Evolutionary conservation across 2,329 filamentous ascomycete species (phyloP), one percentile per base, ranked within the genome.

Genomic region (Xylaria sp.): DNA sequence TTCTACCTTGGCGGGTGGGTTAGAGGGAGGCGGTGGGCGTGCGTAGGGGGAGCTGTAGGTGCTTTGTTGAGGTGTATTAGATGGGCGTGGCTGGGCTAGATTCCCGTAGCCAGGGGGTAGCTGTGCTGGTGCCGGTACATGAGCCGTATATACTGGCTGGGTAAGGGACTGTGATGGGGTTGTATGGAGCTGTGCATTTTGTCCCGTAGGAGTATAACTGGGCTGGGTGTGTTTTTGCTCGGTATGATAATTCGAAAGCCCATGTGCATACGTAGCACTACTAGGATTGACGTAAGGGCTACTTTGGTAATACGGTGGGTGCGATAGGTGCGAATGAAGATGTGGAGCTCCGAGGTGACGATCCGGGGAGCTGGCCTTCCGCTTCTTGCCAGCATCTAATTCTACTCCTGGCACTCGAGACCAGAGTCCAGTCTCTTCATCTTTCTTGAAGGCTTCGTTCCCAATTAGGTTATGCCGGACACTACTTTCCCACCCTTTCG

Each of bases 401-500:
- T 88, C 86, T 29, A 89, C 83, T 1, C 86, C 87, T 1, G 84
- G 85, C 25, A 88, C 85, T 42, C 87, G 86, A 67, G 82, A 84
- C 87, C 87, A 90, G 23, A 87, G 79, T 51, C 86, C 84, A 1
- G 84, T 87, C 32, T 83, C 82, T 44, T 88, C 86, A 69, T 87
- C 84, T 76, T 89, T 90, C 71, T 82, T 83, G 75, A 90, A 90
- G 6, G 87, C 87, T 71, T 87, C 85, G 75, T 89, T 89, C 2
- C 87, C 87, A 71, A 89, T 88, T 32, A 90, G 82, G 65, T 89
- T 90, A 73, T 90, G 87, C 0, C 87, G 85, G n/a, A 90, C 87
- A 73, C 87, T 89, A 72, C 87, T 89, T 76, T 90, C 87, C 87
- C 87, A 90, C n/a, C 87, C 87, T 75, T 88, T 90, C 5, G 87